Conservation (phyloP, 306 rosid species). For the Vigna angularis region DNA sequence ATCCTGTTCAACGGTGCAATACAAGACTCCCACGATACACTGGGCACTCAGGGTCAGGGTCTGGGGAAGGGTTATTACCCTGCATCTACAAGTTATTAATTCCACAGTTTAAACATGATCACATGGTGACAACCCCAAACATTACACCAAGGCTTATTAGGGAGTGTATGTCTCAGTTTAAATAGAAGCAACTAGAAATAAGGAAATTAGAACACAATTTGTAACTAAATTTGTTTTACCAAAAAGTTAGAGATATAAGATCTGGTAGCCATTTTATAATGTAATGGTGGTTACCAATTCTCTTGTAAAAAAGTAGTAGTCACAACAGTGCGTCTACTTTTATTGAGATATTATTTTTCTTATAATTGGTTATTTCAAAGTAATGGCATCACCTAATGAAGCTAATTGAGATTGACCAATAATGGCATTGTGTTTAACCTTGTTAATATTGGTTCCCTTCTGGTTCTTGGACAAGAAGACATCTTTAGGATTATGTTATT, state of each 20-base stretch:
- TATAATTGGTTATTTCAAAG: constrained; percentile 18
- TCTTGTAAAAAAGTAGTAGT: background rate
- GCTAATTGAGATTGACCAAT: constrained; percentile 28
- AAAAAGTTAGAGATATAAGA: constrained; percentile 11
- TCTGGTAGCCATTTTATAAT: constrained; percentile 21
- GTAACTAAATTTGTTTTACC: background rate
- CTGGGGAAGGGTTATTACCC: background rate
- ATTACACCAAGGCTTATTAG: background rate
- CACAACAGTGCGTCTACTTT: constrained; percentile 6
- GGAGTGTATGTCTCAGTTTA: background rate
- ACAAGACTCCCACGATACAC: background rate
- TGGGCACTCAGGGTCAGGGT: no score
- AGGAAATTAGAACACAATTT: background rate
- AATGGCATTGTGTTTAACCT: background rate
- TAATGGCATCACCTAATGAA: constrained; percentile 22
- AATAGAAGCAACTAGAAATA: background rate
- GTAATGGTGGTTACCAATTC: background rate
- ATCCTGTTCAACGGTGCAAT: background rate
- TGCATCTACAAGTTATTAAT: background rate
- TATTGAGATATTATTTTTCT: background rate
- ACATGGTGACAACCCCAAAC: background rate
- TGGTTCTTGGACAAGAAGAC: constrained; percentile 26
- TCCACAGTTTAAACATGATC: background rate
- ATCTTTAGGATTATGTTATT: constrained; percentile 25
- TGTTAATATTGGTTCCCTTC: constrained; percentile 17